Evolutionary conservation across 352 stramenopile genomes (phyloP), one percentile per base, ranked within the genome.

Genomic region (Aphanomyces astaci): DNA sequence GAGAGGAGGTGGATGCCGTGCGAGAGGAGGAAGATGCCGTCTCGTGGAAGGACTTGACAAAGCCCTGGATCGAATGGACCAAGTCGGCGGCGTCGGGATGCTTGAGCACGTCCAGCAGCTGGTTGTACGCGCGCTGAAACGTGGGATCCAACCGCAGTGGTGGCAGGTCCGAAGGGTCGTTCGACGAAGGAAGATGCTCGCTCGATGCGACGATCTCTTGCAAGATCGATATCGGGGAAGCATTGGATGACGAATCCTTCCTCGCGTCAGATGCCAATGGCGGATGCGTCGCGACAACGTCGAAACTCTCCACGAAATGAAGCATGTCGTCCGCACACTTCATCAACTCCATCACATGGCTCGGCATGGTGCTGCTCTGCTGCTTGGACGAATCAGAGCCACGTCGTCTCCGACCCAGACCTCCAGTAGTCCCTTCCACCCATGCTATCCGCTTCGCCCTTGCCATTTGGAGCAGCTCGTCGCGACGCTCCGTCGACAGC

Each of bases 21-120:
- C 62, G 22, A 7, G 46, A 32, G 28, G 31, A 30, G n/a, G n/a
- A n/a, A n/a, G n/a, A n/a, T n/a, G n/a, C n/a, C 79, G 80, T 88
- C 15, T 83, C 63, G 24, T 83, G 77, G 19, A 86, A 78, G 13
- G 71, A 75, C 64, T 87, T 81, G 3, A 92, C 80, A 51, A 93
- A 93, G 13, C 77, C 80, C 60, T 92, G 85, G 57, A 93, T 86
- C 33, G 87, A 78, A 66, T 93, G 90, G 52, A 93, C 85, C 11
- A 90, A 45, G 27, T 93, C 82, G 0, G 82, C 81, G 0, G 80
- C 80, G 19, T 79, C 67, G 15, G 81, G 69, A 25, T 86, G 77
- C 69, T 89, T 90, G 30, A 93, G 64, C 40, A 90, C 32, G 2
- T 48, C 43, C 7, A 91, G 30, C 2, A 93, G 72, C 56, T 91